Evolutionary conservation across 306 rosid species (phyloP), one percentile per base, ranked within the genome.

Genomic region (Leucaena leucocephala): DNA sequence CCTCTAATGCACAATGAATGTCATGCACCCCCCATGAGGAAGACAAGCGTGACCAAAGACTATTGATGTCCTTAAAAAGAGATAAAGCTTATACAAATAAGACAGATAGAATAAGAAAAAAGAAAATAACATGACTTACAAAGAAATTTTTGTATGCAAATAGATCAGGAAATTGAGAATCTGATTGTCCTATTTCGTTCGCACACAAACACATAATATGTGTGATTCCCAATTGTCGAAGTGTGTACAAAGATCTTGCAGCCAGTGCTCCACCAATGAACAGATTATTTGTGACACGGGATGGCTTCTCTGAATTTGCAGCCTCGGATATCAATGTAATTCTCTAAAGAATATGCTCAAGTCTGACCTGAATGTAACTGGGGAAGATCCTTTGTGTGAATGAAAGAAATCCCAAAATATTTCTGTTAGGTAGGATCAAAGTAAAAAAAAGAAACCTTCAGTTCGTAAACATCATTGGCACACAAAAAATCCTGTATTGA

Each of bases 301-400:
- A 91, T 65, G 99, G 98, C 85, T 78, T 90, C 88, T 95, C 99
- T 49, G 98, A 87, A 86, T 80, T 95, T 79, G 98, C 98, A 75
- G 99, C 98, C 45, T 90, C 99, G 3, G 99, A 93, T 87, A 95
- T 89, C 84, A 93, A 82, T 39, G 89, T 84, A 84, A 95, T 90
- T 83, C 99, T 90, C 86, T 93, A 98, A 39, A 95, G 96, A 75
- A 93, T 93, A 85, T 95, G 99, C 86, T 93, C 99, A 73, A 95
- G 92, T 83, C 99, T 89, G 76, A 93, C 91, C 99, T 95, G 93
- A 66, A 84, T 71, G 70, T 85, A 78, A 71, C 59, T 58, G 52
- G 65, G 61, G 76, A 38, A 34, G 75, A 63, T 48, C 36, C 76
- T 58, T 55, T 64, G 79, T 71, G 52, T 38, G 22, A 42, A 62